Base-by-base conservation (phyloP, 2,329 filamentous ascomycete genomes). In the Dactylellina cionopaga region DNA sequence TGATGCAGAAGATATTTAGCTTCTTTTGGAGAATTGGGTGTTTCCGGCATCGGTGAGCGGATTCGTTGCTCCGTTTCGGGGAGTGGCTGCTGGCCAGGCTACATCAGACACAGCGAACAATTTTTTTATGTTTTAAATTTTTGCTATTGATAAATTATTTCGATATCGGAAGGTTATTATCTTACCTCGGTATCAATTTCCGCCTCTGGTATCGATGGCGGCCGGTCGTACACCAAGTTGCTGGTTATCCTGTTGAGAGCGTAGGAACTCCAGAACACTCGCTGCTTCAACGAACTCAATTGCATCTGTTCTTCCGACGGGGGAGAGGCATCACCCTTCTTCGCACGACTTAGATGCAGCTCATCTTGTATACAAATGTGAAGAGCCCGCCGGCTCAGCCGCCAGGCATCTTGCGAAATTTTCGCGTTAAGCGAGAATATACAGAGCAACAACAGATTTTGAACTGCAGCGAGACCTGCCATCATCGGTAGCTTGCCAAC, bases 131-230 rank as follows among this genome's bases (percentile, higher is more conserved):
- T 55, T n/a, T n/a, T n/a, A n/a, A n/a, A n/a, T n/a, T n/a, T n/a
- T n/a, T n/a, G n/a, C n/a, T n/a, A n/a, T n/a, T n/a, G n/a, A n/a
- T n/a, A n/a, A n/a, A n/a, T n/a, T n/a, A n/a, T n/a, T n/a, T n/a
- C n/a, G n/a, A n/a, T n/a, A 5, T 39, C 19, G 4, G 33, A 13
- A 7, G 51, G 33, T 25, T 17, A 27, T 35, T 55, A 35, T 15
- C 39, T 10, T 27, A 72, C 68, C 59, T 72, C 59, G 9, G 29
- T 17, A 15, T 65, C 59, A 19, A 72, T 72, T 17, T 64, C 62
- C 3, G 68, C 59, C 17, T 72, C 68, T 2, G 68, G 68, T 60
- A 72, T 72, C 29, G 68, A 72, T 15, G 68, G 68, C 24, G 68
- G 68, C 3, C 68, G 43, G 22, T 72, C 59, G 27, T 65, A 72